Evolutionary conservation across 164 flowering plant genomes (phyloP).

Genomic region (Chloranthus sessilifolius): DNA sequence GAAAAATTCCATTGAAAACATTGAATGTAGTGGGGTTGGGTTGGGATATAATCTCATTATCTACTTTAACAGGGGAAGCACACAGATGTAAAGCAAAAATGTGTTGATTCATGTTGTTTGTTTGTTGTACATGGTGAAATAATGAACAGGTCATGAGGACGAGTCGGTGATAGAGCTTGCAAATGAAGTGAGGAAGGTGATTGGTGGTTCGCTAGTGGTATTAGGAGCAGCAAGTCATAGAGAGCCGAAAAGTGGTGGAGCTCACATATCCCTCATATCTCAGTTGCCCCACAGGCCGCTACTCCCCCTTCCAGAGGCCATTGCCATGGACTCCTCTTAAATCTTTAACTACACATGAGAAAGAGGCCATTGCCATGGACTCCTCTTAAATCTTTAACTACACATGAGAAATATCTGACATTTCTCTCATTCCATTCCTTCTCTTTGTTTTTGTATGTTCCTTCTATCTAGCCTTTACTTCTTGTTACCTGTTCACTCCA

Average conservation of each 20-base stretch:
- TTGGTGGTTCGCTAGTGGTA: too few relatives aligned
- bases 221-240: conserved; percentile 16
- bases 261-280: conserved; percentile 30
- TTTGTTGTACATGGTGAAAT: background rate
- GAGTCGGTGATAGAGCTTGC: conserved; percentile 79
- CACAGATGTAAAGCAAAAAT: background rate
- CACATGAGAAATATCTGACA: background rate
- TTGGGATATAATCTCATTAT: too few relatives aligned
- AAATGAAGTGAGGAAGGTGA: conserved; percentile 81
- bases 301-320: conserved; percentile 46
- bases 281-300: conserved; percentile 39
- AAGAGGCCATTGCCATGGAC: background rate
- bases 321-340: conserved; percentile 44
- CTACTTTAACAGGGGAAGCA: too few relatives aligned
- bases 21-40: too few relatives aligned
- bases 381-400: background rate
- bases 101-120: background rate
- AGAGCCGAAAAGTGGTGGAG: conserved; percentile 29
- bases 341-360: too few relatives aligned
- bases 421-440: background rate
- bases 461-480: too few relatives aligned
- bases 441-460: too few relatives aligned
- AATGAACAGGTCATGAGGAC: conserved; percentile 70
- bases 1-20: background rate
- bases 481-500: too few relatives aligned